These are phyloP conservation scores for Mycosphaerelloides madeirae DNA, from an alignment of 2,329 filamentous ascomycete species.

Conservation along the genomic window DNA sequence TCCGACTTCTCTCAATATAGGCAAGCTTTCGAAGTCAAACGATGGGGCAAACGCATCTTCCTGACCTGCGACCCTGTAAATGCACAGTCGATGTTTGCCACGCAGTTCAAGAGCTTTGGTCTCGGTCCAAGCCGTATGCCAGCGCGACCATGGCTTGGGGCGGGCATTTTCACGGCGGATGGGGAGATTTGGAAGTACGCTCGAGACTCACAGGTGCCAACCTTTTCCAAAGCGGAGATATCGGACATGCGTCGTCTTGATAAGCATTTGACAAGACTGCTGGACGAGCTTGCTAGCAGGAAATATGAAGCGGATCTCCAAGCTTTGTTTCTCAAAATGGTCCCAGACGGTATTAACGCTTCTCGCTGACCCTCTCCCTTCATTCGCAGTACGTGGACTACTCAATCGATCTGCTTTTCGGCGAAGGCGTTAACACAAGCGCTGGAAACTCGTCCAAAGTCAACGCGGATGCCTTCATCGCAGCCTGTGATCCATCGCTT, in stretches of 20 bases:
- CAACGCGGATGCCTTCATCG: background rate
- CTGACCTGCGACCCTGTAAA: slow-evolving; percentile 2
- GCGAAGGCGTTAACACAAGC: slow-evolving; percentile 1
- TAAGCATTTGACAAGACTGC: background rate
- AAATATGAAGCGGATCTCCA: slow-evolving; percentile 1
- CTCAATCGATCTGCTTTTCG: slow-evolving; percentile 3
- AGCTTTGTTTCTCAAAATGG: slow-evolving; percentile 1
- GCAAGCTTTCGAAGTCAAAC: background rate
- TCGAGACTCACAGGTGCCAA: slow-evolving; percentile 1
- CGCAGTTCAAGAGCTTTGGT: background rate
- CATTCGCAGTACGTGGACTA: background rate
- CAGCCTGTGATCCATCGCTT: slow-evolving; percentile 1
- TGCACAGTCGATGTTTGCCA: background rate
- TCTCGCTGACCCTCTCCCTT: too few species aligned
- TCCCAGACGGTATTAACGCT: too few species aligned
- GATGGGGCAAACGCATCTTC: slow-evolving; percentile 1
- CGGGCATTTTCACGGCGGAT: slow-evolving; percentile 1
- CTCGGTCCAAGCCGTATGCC: background rate
- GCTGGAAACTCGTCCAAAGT: background rate
- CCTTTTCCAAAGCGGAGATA: slow-evolving; percentile 1
- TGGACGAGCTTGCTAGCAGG: background rate
- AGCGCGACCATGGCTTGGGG: background rate
- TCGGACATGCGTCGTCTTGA: slow-evolving; percentile 1
- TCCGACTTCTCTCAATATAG: slow-evolving; percentile 1
- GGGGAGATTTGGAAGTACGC: slow-evolving; percentile 1